A percentile compares a stretch with the other conserved stretches of the same genome.
phyloP scores from a whole-genome alignment of 176 grass and related monocot species.

The Pontederia paniculata region DNA sequence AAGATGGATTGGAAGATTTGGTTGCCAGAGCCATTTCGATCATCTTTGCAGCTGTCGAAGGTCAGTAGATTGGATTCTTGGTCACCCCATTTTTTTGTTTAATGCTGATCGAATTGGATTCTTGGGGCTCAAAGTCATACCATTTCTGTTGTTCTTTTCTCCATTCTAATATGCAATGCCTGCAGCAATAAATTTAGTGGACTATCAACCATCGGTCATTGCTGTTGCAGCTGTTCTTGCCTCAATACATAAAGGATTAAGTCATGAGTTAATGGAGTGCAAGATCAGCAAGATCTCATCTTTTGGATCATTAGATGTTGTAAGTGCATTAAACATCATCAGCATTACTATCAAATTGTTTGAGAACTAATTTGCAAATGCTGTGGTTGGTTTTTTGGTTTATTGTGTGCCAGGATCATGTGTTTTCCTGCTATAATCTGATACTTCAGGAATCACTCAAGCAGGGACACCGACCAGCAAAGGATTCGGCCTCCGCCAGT shows the following conservation, averaged over 20 bases:
- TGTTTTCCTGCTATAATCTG: conserved; percentile 83
- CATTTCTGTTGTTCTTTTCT: neutral
- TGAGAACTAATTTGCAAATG: neutral
- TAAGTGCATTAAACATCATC: conserved; percentile 23
- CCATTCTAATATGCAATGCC: neutral
- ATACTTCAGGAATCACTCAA: conserved; percentile 44
- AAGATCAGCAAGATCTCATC: conserved; percentile 38
- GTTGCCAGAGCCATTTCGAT: conserved; percentile 36
- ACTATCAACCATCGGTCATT: conserved; percentile 50
- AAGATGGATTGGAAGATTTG: conserved; percentile 28
- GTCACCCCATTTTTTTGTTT: neutral
- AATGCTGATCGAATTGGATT: neutral
- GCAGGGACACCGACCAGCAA: conserved; percentile 31
- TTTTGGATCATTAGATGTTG: conserved; percentile 43
- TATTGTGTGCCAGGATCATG: conserved; percentile 50
- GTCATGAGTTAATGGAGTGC: conserved; percentile 32
- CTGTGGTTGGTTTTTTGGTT: conserved; percentile 5
- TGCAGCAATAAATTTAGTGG: conserved; percentile 56
- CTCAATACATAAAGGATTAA: conserved; percentile 21
- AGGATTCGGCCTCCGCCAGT: conserved; percentile 19
- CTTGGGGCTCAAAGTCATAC: neutral
- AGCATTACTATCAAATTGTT: neutral
- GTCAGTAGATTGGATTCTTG: conserved; percentile 5
- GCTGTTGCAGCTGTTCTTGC: conserved; percentile 58
- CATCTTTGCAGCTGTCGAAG: conserved; percentile 49